Base-by-base conservation (phyloP, 1,284 basidiomycete genomes). In the Garcileccinum viscosum region DNA sequence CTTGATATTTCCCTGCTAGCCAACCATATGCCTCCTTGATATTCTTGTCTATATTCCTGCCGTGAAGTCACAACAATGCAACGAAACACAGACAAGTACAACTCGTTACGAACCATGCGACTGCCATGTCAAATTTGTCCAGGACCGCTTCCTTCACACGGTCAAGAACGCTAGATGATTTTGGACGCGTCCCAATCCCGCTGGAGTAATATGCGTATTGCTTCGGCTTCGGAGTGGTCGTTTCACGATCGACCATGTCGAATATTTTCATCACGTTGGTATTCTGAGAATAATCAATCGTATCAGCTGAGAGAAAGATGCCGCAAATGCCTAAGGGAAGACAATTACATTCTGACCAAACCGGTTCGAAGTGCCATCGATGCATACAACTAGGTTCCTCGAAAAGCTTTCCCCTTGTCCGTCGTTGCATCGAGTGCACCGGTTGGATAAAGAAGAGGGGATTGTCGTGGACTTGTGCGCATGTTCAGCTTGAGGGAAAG, bases 211-310 rank as follows among this genome's bases (percentile, higher is more conserved):
- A 84, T 2, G 77, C 77, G 7, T 72, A 62, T 68, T 82, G 81
- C 27, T 70, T 59, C 14, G 70, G 81, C 27, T 70, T 59, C 14
- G 70, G 73, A 7, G 40, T 17, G 7, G 24, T 42, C 8, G 63
- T 59, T 62, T 75, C 67, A 22, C 75, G 71, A n/a, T 76, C 59
- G n/a, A 82, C 68, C 11, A 72, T 72, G 37, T 69, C 69, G 42
- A 80, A 81, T 2, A 82, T 65, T 63, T 83, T 80, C 35, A 83
- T 73, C 9, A 83, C 72, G 33, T 82, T 83, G 66, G 81, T 82
- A 59, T 80, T 80, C 81, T 83, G 66, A 71, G 8, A 32, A 50
- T 19, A 11, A 15, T 62, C 19, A n/a, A n/a, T n/a, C n/a, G n/a
- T n/a, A 22, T 78, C 1, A 78, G 64, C 37, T 17, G 19, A 30